Base-by-base conservation (phyloP, 2,329 filamentous ascomycete genomes). In the Teratosphaeria zuluensis region DNA sequence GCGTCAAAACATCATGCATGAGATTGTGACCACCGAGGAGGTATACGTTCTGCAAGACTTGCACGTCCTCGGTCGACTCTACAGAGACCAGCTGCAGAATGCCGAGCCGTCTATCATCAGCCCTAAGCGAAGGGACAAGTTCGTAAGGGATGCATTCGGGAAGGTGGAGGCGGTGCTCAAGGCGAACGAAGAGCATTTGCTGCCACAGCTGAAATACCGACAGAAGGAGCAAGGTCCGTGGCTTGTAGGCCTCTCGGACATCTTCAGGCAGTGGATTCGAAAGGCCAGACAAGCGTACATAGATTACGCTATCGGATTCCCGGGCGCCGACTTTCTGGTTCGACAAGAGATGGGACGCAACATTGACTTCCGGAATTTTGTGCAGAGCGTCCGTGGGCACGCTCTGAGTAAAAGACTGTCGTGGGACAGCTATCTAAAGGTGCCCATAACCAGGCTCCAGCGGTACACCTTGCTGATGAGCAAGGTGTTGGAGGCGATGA, bases 211-310 rank as follows among this genome's bases (percentile, higher is more conserved):
- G 67, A 97, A 97, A 70, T 99, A 97, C 71, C 85, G 94, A 30
- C 94, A 99, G 72, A 89, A 94, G 68, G 94, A 97, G 71, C 92
- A 99, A 75, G 94, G 94, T 0, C 94, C 94, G 0, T 99, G 91
- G 85, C 87, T 99, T 59, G 80, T 84, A 12, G 94, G 94, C 2
- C 96, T 96, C 75, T 96, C 92, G 70, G 94, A 97, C 69, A 90
- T 99, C 55, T 97, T 99, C 78, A 82, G 94, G 59, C 94, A 99
- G 75, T 99, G 94, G 94, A 96, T 97, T 62, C 84, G 94, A 63
- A 97, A 96, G 73, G 94, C 94, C 33, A 90, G 87, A 72, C 78
- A 82, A 2, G 87, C 90, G 11, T 99, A 97, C 71, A 85, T 96
- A 61, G 91, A 95, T 59, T 99, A 97, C 72, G 92, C 92, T 46